These are phyloP conservation scores for Ploettnerulaceae sp. DNA, from an alignment of 2,329 filamentous ascomycete genomes.

Conservation along the genomic window DNA sequence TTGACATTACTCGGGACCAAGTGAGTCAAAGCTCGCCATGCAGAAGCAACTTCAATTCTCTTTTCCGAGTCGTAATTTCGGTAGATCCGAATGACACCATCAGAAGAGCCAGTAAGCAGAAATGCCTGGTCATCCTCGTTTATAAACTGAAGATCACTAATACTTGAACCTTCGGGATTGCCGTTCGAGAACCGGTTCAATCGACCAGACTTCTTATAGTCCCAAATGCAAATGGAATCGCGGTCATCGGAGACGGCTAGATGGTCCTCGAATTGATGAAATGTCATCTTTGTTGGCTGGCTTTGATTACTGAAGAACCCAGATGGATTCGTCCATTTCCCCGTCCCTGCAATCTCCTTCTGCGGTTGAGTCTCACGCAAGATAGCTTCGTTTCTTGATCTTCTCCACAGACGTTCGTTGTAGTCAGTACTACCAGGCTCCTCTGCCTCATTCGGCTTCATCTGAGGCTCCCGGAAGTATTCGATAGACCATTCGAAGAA, in stretches of 20 bases:
- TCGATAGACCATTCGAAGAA: constrained; percentile 96
- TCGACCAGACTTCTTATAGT: constrained; percentile 75
- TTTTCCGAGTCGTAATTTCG: constrained; percentile 79
- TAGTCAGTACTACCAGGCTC: constrained; percentile 96
- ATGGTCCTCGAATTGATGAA: constrained; percentile 97
- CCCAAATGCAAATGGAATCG: constrained; percentile 88
- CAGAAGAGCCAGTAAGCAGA: constrained; percentile 89
- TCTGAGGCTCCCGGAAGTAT: constrained; percentile 97
- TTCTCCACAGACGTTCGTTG: constrained; percentile 88
- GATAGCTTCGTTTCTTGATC: constrained; percentile 88
- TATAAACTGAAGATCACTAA: constrained; percentile 94
- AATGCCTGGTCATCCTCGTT: constrained; percentile 97
- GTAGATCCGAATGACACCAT: constrained; percentile 91
- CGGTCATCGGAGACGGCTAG: constrained; percentile 89
- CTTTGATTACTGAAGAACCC: constrained; percentile 84
- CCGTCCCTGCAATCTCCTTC: constrained; percentile 79
- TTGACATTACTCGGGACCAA: constrained; percentile 92
- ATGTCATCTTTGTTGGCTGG: constrained; percentile 88
- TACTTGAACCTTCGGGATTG: constrained; percentile 84
- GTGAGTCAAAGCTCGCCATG: constrained; percentile 88
- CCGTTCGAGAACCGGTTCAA: constrained; percentile 88
- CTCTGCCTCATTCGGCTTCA: constrained; percentile 93
- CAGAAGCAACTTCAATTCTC: constrained; percentile 77
- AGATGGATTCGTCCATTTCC: constrained; percentile 79
- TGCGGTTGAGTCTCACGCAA: constrained; percentile 89